Percentiles rank a stretch among this genome's conserved stretches.
phyloP scores from a whole-genome alignment of 2,329 filamentous ascomycete species.

The Arthroderma sp. region DNA sequence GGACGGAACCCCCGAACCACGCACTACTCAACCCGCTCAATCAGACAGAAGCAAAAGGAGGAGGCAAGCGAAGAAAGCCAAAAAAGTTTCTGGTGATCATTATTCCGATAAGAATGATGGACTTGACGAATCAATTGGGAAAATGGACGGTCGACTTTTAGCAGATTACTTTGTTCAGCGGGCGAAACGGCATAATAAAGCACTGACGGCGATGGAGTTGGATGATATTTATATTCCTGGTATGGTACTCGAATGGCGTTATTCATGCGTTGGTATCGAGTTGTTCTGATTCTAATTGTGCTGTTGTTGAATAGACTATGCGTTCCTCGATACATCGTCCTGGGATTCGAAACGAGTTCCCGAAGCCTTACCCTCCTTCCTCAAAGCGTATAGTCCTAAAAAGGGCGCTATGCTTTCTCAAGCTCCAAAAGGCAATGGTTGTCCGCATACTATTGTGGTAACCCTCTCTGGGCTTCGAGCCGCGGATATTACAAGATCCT shows the following conservation, averaged over 20 bases:
- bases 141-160: constrained; percentile 70
- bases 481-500: constrained; percentile 65
- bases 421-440: constrained; percentile 54
- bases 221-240: constrained; percentile 70
- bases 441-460: constrained; percentile 81
- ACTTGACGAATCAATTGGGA: constrained; percentile 65
- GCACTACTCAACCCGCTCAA: constrained; percentile 14
- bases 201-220: constrained; percentile 71
- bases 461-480: constrained; percentile 72
- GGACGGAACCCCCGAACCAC: constrained; percentile 15
- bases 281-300: background rate
- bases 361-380: constrained; percentile 62
- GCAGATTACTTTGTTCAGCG: constrained; percentile 77
- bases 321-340: constrained; percentile 66
- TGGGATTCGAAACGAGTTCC: constrained; percentile 55
- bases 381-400: constrained; percentile 48
- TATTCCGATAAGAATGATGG: constrained; percentile 51
- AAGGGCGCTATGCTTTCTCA: constrained; percentile 48
- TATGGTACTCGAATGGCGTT: constrained; percentile 26
- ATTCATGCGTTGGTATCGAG: background rate
- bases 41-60: constrained; percentile 21
- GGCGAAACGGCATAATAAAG: constrained; percentile 61
- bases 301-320: constrained; percentile 43
- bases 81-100: constrained; percentile 13
- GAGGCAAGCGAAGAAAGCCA: constrained; percentile 6